Conservation (phyloP, 768 basidiomycete species). For the Boletus fagicola region DNA sequence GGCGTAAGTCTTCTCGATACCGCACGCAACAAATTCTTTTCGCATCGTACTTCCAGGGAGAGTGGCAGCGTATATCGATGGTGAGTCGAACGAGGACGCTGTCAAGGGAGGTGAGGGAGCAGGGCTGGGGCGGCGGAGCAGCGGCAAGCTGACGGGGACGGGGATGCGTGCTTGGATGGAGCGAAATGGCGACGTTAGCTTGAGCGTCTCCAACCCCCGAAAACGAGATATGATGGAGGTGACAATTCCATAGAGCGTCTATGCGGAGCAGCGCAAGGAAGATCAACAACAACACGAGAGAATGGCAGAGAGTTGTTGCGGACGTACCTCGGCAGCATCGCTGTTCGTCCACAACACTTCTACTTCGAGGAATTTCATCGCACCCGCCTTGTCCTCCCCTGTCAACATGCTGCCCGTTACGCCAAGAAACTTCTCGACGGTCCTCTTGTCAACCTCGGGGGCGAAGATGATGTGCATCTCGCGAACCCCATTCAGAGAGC, state of each 20-base stretch:
- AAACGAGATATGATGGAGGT: constrained; percentile 34
- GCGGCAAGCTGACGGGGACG: background rate
- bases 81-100: background rate
- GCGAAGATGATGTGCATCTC: constrained; percentile 31
- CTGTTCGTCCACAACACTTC: constrained; percentile 29
- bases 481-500: constrained; percentile 27
- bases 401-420: constrained; percentile 24
- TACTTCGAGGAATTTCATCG: constrained; percentile 26
- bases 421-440: constrained; percentile 32
- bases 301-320: background rate
- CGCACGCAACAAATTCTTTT: constrained; percentile 31
- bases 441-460: constrained; percentile 34
- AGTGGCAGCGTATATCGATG: background rate
- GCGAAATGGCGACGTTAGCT: constrained; percentile 33
- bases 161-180: constrained; percentile 24
- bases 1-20: constrained; percentile 26
- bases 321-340: constrained; percentile 30
- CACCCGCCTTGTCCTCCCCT: constrained; percentile 7
- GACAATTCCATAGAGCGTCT: constrained; percentile 31
- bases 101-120: constrained; percentile 9
- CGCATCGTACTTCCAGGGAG: background rate
- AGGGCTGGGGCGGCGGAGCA: background rate
- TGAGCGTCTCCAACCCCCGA: constrained; percentile 27
- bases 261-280: background rate
- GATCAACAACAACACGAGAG: background rate